Percentiles rank a stretch among this genome's conserved stretches.
phyloP scores from a whole-genome alignment of 176 grass and related monocot genomes.

The Zizania latifolia region DNA sequence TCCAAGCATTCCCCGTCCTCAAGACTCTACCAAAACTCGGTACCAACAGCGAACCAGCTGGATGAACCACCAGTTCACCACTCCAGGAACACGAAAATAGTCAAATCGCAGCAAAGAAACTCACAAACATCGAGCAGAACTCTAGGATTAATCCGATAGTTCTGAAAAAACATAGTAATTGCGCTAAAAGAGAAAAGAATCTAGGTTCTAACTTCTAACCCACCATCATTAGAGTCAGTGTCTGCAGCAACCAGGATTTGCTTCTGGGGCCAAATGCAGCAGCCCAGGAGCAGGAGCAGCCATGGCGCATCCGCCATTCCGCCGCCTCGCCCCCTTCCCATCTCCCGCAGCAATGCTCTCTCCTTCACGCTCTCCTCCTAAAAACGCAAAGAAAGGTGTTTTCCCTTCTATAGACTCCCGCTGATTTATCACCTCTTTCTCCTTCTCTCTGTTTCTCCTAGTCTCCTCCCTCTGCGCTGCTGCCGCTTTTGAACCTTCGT shows the following conservation, averaged over 20 bases:
- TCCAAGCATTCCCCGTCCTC: not conserved
- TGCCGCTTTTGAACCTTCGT: slow-evolving; percentile 7
- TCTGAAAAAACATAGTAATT: not conserved
- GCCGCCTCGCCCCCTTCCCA: slow-evolving; percentile 20
- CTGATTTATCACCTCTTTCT: not conserved
- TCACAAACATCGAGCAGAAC: not conserved
- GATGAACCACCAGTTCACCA: not conserved
- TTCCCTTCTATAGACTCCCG: not conserved
- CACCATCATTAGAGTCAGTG: slow-evolving; percentile 44
- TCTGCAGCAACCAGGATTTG: slow-evolving; percentile 43
- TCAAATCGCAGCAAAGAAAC: not conserved
- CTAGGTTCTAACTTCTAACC: slow-evolving; percentile 1
- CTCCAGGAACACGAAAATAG: not conserved
- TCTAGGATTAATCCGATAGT: not conserved
- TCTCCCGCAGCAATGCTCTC: slow-evolving; percentile 1
- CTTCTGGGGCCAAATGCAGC: slow-evolving; percentile 23
- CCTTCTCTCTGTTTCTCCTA: not conserved
- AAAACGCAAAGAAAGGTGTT: slow-evolving; percentile 11
- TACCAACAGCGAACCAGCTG: too few species aligned
- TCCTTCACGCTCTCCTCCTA: not conserved
- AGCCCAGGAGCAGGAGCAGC: slow-evolving; percentile 15
- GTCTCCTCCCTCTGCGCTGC: too few species aligned
- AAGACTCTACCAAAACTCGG: not conserved
- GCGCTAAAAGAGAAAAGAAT: not conserved
- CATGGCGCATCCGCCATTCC: slow-evolving; percentile 13